These are phyloP conservation scores for Microdochium nivale DNA, from an alignment of 2,329 filamentous ascomycete genomes.

Conservation along the genomic window DNA sequence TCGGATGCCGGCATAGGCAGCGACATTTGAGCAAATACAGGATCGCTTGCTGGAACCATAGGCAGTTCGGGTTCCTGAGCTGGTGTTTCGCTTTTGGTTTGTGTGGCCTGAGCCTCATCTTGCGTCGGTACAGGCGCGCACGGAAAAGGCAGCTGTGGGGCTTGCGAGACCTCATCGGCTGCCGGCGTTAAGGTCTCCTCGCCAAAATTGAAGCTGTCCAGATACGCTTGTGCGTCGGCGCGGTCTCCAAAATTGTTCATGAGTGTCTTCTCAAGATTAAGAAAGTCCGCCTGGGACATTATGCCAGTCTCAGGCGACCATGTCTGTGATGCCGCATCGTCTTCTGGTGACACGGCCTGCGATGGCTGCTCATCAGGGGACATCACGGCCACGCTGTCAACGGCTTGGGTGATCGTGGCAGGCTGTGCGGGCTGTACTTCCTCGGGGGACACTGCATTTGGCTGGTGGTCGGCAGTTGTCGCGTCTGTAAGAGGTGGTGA, in stretches of 20 bases:
- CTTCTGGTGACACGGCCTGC: slow-evolving; percentile 5
- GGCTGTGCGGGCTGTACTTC: neutral
- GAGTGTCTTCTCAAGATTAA: slow-evolving; percentile 11
- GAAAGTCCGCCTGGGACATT: slow-evolving; percentile 7
- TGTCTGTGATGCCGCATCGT: neutral
- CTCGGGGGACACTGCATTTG: neutral
- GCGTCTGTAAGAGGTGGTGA: neutral
- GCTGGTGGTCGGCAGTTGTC: neutral
- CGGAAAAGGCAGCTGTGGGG: slow-evolving; percentile 1
- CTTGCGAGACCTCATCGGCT: slow-evolving; percentile 5
- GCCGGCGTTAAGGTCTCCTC: slow-evolving; percentile 9
- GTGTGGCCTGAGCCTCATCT: slow-evolving; percentile 12
- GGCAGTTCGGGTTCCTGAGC: slow-evolving; percentile 21
- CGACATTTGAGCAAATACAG: slow-evolving; percentile 21
- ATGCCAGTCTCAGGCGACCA: neutral
- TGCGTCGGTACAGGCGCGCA: neutral
- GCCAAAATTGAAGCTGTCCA: slow-evolving; percentile 8
- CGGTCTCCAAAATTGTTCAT: slow-evolving; percentile 11
- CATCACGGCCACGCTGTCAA: neutral
- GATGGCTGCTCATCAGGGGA: neutral
- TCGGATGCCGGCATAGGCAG: slow-evolving; percentile 26
- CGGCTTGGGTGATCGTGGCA: neutral
- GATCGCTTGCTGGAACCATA: slow-evolving; percentile 37
- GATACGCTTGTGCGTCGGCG: slow-evolving; percentile 6
- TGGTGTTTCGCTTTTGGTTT: slow-evolving; percentile 10